These are phyloP conservation scores for Ganoderma leucocontextum DNA, from an alignment of 1,284 basidiomycete genomes.

Conservation along the genomic window DNA sequence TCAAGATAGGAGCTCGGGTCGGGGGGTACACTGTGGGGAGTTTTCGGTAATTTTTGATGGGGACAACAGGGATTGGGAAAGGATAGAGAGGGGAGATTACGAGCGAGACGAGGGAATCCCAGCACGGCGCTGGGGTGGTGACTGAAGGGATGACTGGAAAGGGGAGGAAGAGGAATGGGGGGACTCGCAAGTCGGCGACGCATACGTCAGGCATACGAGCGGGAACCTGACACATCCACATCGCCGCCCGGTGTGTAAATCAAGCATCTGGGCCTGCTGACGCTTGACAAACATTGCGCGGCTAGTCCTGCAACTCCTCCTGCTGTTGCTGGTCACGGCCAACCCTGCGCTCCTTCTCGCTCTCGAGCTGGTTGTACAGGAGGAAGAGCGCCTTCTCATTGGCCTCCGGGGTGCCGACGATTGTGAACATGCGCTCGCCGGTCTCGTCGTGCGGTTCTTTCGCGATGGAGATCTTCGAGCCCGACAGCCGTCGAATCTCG, in stretches of 20 bases:
- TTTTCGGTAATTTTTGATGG: constrained; percentile 28
- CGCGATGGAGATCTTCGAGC: constrained; percentile 97
- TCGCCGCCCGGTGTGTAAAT: constrained; percentile 20
- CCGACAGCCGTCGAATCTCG: constrained; percentile 96
- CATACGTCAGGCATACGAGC: constrained; percentile 3
- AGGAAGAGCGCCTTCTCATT: constrained; percentile 98
- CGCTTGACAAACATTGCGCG: constrained; percentile 16
- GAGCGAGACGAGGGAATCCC: constrained; percentile 13
- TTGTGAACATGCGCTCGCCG: constrained; percentile 99
- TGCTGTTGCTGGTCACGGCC: constrained; percentile 80
- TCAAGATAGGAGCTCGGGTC: constrained; percentile 27
- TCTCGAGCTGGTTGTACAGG: constrained; percentile 96
- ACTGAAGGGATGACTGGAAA: constrained; percentile 1
- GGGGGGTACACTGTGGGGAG: constrained; percentile 28
- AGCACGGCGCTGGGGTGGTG: constrained; percentile 6
- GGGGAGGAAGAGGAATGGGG: constrained; percentile 7
- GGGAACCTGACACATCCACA: constrained; percentile 14
- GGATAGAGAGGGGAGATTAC: constrained; percentile 15
- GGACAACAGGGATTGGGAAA: constrained; percentile 22
- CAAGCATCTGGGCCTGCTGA: constrained; percentile 20
- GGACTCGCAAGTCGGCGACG: constrained; percentile 7
- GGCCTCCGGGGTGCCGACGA: constrained; percentile 94
- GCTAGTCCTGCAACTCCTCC: constrained; percentile 47
- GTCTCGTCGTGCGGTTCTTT: constrained; percentile 99
- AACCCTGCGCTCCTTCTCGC: constrained; percentile 92